Evolutionary conservation across 2,329 filamentous ascomycete genomes (phyloP).

Genomic region (Alternaria atra): DNA sequence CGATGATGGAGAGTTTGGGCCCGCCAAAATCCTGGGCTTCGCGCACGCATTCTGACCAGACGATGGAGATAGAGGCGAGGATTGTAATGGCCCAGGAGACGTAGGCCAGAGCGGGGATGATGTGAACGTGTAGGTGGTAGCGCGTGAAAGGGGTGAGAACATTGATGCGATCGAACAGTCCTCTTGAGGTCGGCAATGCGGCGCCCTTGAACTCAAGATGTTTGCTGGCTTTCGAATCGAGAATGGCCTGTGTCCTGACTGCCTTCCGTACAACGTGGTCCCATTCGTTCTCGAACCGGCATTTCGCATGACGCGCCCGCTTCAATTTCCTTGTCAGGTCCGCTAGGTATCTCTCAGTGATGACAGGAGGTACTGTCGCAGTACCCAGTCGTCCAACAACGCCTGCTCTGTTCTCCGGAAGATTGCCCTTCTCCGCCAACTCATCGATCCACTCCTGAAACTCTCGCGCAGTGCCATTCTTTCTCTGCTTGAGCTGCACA

Average conservation of each 20-base stretch:
- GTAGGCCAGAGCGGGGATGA: conserved; percentile 75
- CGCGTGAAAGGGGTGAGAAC: conserved; percentile 83
- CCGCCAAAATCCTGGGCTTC: conserved; percentile 64
- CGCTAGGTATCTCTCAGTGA: conserved; percentile 92
- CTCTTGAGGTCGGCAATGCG: conserved; percentile 58
- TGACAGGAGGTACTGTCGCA: conserved; percentile 74
- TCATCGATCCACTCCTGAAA: conserved; percentile 98
- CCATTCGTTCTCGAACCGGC: conserved; percentile 88
- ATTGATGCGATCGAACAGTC: conserved; percentile 52
- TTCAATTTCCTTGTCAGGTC: conserved; percentile 84
- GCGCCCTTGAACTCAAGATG: conserved; percentile 76
- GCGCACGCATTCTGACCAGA: conserved; percentile 95
- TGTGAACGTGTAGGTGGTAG: conserved; percentile 77
- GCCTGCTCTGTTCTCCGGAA: conserved; percentile 66
- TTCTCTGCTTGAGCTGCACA: conserved; percentile 78
- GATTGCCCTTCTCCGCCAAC: conserved; percentile 76
- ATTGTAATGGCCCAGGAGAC: conserved; percentile 72
- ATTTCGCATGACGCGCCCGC: conserved; percentile 82
- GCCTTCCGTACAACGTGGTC: conserved; percentile 78
- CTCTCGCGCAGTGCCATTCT: conserved; percentile 76
- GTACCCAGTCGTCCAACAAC: conserved; percentile 41
- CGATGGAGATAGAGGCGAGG: conserved; percentile 79
- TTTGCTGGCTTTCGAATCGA: conserved; percentile 84
- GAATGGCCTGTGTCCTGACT: conserved; percentile 76
- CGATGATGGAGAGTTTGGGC: conserved; percentile 76